Evolutionary conservation across 176 grass and related monocot species (phyloP).

Genomic region (Pontederia crassipes): DNA sequence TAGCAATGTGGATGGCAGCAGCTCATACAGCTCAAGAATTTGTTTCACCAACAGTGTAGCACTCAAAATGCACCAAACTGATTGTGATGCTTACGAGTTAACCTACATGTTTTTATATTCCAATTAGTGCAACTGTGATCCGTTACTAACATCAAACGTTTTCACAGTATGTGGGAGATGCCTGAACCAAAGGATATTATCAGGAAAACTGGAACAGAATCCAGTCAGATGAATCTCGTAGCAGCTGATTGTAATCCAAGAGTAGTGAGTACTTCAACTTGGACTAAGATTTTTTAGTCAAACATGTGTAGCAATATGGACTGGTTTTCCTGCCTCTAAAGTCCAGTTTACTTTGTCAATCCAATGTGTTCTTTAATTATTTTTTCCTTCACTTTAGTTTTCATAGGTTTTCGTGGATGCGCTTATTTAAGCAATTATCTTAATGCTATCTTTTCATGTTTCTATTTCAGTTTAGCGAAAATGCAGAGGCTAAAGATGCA

Average conservation of each 20-base stretch:
- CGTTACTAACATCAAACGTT: neutral
- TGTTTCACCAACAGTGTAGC: too few relatives aligned
- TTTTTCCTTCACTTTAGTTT: neutral
- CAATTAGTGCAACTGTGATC: neutral
- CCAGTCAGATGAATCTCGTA: slow-evolving; percentile 1
- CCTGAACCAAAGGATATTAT: slow-evolving; percentile 21
- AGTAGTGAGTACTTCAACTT: slow-evolving; percentile 6
- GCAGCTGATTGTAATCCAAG: slow-evolving; percentile 3
- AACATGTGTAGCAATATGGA: too few relatives aligned
- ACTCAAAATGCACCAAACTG: too few relatives aligned
- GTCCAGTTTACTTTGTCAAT: too few relatives aligned
- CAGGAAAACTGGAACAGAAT: slow-evolving; percentile 9
- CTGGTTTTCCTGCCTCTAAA: too few relatives aligned
- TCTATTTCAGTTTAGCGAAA: slow-evolving; percentile 2
- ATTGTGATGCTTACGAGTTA: too few relatives aligned
- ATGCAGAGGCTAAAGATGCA: slow-evolving; percentile 2
- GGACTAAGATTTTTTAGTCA: neutral
- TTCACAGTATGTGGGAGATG: slow-evolving; percentile 14
- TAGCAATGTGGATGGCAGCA: too few relatives aligned
- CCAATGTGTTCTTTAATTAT: too few relatives aligned
- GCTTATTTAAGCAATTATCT: neutral
- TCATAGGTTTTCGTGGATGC: neutral
- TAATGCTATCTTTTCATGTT: neutral
- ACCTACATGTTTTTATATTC: neutral
- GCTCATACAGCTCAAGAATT: too few relatives aligned